Evolutionary conservation across 352 stramenopile species (phyloP).

Genomic region (Ochromonadaceae sp.): DNA sequence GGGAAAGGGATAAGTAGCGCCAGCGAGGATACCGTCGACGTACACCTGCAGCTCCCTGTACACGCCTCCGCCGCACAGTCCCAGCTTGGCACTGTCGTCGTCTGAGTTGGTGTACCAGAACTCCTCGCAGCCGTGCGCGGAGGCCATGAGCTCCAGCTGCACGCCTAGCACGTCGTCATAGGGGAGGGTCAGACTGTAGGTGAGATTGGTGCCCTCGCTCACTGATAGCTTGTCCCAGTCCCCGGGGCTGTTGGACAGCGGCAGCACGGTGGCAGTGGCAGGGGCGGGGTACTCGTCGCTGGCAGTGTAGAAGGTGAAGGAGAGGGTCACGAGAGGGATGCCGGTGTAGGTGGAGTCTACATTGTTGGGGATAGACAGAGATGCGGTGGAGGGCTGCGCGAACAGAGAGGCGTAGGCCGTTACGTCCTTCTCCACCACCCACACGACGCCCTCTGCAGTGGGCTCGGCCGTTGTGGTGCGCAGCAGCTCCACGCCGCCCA

Average conservation of each 20-base stretch:
- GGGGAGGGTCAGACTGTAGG: no score
- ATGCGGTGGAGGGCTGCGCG: neutral
- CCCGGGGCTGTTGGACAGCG: neutral
- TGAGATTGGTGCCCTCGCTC: no score
- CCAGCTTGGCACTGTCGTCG: slow-evolving; percentile 24
- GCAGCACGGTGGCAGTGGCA: neutral
- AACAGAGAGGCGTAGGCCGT: slow-evolving; percentile 34
- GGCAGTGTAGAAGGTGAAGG: neutral
- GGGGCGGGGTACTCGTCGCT: neutral
- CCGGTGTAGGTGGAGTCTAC: slow-evolving; percentile 18
- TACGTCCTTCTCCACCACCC: slow-evolving; percentile 50
- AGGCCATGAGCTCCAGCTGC: slow-evolving; percentile 6
- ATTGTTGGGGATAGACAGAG: slow-evolving; percentile 17
- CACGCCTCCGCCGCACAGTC: slow-evolving; percentile 35
- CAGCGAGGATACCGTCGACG: slow-evolving; percentile 43
- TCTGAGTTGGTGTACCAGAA: slow-evolving; percentile 46
- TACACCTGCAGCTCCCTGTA: slow-evolving; percentile 53
- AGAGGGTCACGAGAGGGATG: neutral
- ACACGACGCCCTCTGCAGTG: slow-evolving; percentile 25
- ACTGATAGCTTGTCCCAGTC: no score
- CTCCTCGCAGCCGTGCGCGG: slow-evolving; percentile 16
- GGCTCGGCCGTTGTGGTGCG: slow-evolving; percentile 53
- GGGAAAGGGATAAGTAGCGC: slow-evolving; percentile 49
- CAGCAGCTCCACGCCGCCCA: slow-evolving; percentile 49
- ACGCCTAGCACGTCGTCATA: no score